Base-by-base conservation (phyloP, 2,329 filamentous ascomycete genomes). In the Sarocladium strictum region DNA sequence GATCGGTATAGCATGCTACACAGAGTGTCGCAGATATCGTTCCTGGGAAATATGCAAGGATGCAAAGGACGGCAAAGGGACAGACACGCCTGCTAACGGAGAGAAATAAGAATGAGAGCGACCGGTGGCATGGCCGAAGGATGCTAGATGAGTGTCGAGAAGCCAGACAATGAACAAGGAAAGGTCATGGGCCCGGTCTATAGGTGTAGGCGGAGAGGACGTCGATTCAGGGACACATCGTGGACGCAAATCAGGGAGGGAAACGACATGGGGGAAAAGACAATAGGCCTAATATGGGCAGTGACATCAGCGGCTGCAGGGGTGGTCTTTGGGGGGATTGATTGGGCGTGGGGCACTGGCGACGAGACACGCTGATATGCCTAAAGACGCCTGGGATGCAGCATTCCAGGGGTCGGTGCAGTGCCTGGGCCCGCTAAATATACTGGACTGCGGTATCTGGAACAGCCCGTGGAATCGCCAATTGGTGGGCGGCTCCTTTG, bases 231-330 rank as follows among this genome's bases (percentile, higher is more conserved):
- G 14, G 37, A 40, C 37, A 35, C n/a, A 51, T 51, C 47, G 27
- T 27, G 27, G n/a, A 21, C 47, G 47, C 29, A 33, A 51, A 51
- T 51, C 47, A 51, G 17, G 47, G 47, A 47, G 23, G 23, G 47
- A 35, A 51, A 29, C 47, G 47, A 51, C 21, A n/a, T 29, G 4
- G 24, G 43, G 24, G 43, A n/a, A n/a, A 27, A 11, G 17, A n/a
- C n/a, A 23, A 47, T 47, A 23, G 12, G 43, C 9, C 17, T 6
- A 43, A 43, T 23, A 29, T 47, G 47, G 27, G 47, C 47, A 19
- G 47, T 51, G 47, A 51, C 47, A 51, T 51, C 47, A 51, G 47
- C 47, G 47, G 47, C 47, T 51, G 47, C 47, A 51, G 47, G 47
- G 47, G 27, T 17, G 27, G 17, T 3, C 23, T n/a, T 29, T 17